Evolutionary conservation across 257 asterid genomes (phyloP).

Genomic region (Handroanthus guayacan): DNA sequence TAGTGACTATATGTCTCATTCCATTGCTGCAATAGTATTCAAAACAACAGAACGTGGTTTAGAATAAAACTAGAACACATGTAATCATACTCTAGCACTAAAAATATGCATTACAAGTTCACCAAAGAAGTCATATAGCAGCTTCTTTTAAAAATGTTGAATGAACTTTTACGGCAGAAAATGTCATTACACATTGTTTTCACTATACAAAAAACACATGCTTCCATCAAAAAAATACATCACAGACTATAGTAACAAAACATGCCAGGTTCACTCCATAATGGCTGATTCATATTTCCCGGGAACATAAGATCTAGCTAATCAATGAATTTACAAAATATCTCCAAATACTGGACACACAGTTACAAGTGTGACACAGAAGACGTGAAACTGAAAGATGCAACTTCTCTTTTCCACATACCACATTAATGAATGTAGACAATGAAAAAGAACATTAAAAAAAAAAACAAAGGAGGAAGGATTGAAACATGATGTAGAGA

Average conservation of each 20-base stretch:
- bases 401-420: not conserved
- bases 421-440: too few relatives aligned
- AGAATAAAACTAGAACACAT: conserved; percentile 12
- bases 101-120: conserved; percentile 27
- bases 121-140: not conserved
- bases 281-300: not conserved
- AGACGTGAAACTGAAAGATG: not conserved
- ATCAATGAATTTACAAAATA: not conserved
- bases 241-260: conserved; percentile 1
- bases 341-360: not conserved
- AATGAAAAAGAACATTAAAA: too few relatives aligned
- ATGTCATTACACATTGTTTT: not conserved
- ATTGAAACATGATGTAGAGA: too few relatives aligned
- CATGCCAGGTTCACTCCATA: not conserved
- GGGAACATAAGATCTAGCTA: not conserved
- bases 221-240: not conserved
- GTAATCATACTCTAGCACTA: conserved; percentile 17
- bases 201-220: conserved; percentile 7
- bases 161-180: not conserved
- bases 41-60: conserved; percentile 27
- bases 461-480: too few relatives aligned
- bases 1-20: conserved; percentile 88
- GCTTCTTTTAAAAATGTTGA: not conserved
- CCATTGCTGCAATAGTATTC: conserved; percentile 80
- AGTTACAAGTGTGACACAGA: not conserved